Conservation (phyloP, 768 basidiomycete genomes). For the Leccinum aurantiacum region DNA sequence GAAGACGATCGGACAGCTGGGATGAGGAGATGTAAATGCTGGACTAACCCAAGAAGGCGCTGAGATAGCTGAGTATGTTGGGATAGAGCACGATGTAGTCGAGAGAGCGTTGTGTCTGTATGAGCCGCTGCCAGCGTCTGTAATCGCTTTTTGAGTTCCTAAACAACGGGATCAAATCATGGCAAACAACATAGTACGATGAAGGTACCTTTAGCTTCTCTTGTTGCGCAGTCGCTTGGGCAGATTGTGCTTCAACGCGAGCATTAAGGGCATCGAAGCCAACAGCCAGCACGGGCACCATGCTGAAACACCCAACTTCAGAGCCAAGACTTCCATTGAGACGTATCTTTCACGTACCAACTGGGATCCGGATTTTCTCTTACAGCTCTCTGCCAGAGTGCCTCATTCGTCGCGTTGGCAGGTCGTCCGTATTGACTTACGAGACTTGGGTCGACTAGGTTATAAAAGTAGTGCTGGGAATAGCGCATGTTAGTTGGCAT, state of each 20-base stretch:
- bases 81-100: conserved; percentile 60
- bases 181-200: background rate
- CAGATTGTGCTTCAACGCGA: conserved; percentile 73
- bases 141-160: conserved; percentile 69
- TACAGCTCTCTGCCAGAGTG: conserved; percentile 74
- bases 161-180: conserved; percentile 10
- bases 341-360: conserved; percentile 44
- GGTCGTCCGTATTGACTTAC: conserved; percentile 71
- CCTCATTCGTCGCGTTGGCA: conserved; percentile 66
- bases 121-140: conserved; percentile 61
- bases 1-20: conserved; percentile 73
- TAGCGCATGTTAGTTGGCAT: conserved; percentile 1
- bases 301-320: conserved; percentile 39
- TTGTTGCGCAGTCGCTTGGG: conserved; percentile 64
- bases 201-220: conserved; percentile 56
- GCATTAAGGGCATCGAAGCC: conserved; percentile 81
- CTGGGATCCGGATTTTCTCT: conserved; percentile 80
- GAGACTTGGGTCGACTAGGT: conserved; percentile 70
- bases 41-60: conserved; percentile 64
- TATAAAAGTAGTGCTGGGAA: conserved; percentile 77
- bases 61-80: conserved; percentile 70
- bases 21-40: conserved; percentile 78
- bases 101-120: conserved; percentile 63
- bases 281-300: conserved; percentile 76
- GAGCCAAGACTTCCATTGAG: background rate